Conservation (phyloP, 345 rosid species). For the Geranium brycei region DNA sequence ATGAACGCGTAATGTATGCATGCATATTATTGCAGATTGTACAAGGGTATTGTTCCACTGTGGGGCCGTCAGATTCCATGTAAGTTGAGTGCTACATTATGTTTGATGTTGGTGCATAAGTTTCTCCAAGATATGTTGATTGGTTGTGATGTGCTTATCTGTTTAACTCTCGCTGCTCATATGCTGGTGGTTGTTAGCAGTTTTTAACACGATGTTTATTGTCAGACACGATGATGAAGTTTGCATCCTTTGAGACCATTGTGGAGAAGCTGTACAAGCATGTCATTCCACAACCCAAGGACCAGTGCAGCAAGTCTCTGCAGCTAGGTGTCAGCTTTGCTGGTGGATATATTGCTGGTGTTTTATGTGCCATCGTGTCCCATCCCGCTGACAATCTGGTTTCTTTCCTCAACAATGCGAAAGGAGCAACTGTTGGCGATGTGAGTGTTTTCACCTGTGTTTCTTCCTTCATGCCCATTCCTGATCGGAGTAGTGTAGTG, state of each 20-base stretch:
- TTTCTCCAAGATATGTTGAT: background rate
- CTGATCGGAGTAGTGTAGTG: background rate
- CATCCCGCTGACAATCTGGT: conserved; percentile 97
- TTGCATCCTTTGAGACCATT: conserved; percentile 71
- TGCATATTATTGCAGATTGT: conserved; percentile 70
- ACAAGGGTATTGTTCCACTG: conserved; percentile 77
- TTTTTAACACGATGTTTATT: background rate
- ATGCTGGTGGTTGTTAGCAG: too few species aligned
- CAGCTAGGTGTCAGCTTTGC: conserved; percentile 91
- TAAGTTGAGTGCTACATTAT: conserved; percentile 21
- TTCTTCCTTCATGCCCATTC: background rate
- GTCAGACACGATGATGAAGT: conserved; percentile 96
- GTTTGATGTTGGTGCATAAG: background rate
- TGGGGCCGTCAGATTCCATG: conserved; percentile 99
- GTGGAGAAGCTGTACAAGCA: conserved; percentile 79
- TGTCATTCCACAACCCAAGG: conserved; percentile 66
- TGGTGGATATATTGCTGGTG: conserved; percentile 89
- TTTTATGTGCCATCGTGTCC: conserved; percentile 71
- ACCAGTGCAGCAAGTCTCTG: conserved; percentile 56
- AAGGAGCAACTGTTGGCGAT: conserved; percentile 77
- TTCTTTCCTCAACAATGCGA: conserved; percentile 87
- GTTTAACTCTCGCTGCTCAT: background rate
- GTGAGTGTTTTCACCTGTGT: conserved; percentile 26
- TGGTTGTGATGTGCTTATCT: too few species aligned
- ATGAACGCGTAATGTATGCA: conserved; percentile 1